These are phyloP conservation scores for Penicillium glabrum DNA, from an alignment of 2,329 filamentous ascomycete species.

Conservation along the genomic window DNA sequence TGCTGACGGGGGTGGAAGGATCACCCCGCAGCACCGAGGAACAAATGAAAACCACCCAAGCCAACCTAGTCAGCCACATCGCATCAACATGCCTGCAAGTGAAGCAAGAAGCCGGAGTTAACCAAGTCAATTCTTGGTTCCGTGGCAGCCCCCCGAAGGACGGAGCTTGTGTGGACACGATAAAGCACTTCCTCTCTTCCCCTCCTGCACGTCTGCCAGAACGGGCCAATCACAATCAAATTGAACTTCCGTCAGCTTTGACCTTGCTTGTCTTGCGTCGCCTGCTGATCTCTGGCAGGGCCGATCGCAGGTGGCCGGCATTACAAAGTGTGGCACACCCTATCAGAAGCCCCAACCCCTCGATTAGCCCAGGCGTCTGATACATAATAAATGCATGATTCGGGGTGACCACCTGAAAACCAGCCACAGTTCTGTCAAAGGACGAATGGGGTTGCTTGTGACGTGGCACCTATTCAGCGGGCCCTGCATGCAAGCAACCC, in stretches of 20 bases:
- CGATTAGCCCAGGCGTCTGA: conserved; percentile 10
- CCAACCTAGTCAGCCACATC: background rate
- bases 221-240: conserved; percentile 9
- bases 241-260: background rate
- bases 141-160: background rate
- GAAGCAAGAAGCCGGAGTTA: background rate
- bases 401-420: background rate
- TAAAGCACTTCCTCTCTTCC: background rate
- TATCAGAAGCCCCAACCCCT: conserved; percentile 11
- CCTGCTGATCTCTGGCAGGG: conserved; percentile 7
- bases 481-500: conserved; percentile 11
- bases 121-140: background rate
- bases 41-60: conserved; percentile 8
- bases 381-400: conserved; percentile 19
- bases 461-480: conserved; percentile 32
- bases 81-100: conserved; percentile 2
- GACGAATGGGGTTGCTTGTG: conserved; percentile 24
- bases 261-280: background rate
- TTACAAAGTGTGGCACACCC: background rate
- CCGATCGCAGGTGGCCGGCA: conserved; percentile 5
- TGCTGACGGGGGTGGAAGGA: conserved; percentile 11
- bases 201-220: conserved; percentile 6
- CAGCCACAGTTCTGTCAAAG: conserved; percentile 13
- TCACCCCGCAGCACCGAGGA: conserved; percentile 14
- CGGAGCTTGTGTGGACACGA: conserved; percentile 2